Evolutionary conservation across 768 basidiomycete genomes (phyloP).

Genomic region (Pleurotus salmoneostramineus): DNA sequence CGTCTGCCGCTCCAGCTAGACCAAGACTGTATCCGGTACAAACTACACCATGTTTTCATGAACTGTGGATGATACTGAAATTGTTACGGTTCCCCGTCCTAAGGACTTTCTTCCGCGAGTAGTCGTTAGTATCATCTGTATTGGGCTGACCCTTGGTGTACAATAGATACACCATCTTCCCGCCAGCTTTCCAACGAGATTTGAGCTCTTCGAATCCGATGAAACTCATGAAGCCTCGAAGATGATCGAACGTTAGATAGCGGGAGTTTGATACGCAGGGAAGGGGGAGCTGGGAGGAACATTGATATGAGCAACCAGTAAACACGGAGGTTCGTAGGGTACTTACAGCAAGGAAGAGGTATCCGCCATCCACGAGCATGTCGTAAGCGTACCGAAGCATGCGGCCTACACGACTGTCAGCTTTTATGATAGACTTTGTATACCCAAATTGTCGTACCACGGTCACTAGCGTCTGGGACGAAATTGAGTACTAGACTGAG

Average conservation of each 20-base stretch:
- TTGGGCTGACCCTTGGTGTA: conserved; percentile 43
- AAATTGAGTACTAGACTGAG: conserved; percentile 91
- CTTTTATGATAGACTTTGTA: not conserved
- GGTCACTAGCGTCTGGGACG: conserved; percentile 65
- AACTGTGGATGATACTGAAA: conserved; percentile 47
- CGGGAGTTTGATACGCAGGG: conserved; percentile 87
- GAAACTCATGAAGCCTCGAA: conserved; percentile 51
- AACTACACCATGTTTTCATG: too few species aligned
- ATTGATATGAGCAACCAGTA: not conserved
- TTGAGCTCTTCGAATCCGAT: conserved; percentile 64
- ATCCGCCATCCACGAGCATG: conserved; percentile 50
- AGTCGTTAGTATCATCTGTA: conserved; percentile 18
- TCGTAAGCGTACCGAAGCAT: conserved; percentile 64
- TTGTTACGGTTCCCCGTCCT: conserved; percentile 78
- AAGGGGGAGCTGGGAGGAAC: conserved; percentile 59
- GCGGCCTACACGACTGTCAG: conserved; percentile 39
- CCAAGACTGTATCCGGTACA: conserved; percentile 10
- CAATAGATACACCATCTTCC: conserved; percentile 89
- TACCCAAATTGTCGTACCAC: conserved; percentile 50
- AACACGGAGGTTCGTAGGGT: not conserved
- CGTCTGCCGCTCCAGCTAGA: not conserved
- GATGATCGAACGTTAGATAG: conserved; percentile 62
- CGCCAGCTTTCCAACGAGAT: conserved; percentile 58
- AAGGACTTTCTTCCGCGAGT: conserved; percentile 53
- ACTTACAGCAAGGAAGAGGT: conserved; percentile 71